A percentile compares a stretch with the other conserved stretches of the same genome.
phyloP scores from a whole-genome alignment of 2,329 filamentous ascomycete genomes.

The Pseudovirgaria hyperparasitica region DNA sequence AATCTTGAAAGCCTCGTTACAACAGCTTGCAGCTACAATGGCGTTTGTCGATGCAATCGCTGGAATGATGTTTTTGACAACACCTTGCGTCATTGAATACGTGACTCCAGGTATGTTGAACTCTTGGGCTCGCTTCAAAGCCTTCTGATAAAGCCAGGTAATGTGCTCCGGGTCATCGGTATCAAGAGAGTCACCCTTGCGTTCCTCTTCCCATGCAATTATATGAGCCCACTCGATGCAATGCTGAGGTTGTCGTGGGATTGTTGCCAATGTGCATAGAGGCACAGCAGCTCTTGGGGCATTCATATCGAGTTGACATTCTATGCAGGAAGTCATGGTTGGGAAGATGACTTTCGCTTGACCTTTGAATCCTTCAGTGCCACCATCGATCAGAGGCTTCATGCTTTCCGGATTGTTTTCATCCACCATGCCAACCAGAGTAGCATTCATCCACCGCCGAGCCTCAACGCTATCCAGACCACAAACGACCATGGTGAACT shows the following conservation, averaged over 20 bases:
- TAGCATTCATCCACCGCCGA: conserved; percentile 96
- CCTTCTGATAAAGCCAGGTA: conserved; percentile 87
- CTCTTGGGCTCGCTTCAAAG: conserved; percentile 66
- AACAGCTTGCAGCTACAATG: conserved; percentile 88
- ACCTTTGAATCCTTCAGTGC: conserved; percentile 96
- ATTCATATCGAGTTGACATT: conserved; percentile 98
- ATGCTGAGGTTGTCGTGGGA: conserved; percentile 92
- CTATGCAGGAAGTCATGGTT: conserved; percentile 87
- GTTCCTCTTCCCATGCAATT: conserved; percentile 77
- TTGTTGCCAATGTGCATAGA: conserved; percentile 89
- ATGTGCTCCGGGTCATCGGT: conserved; percentile 96
- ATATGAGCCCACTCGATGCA: conserved; percentile 99
- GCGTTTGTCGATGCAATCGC: conserved; percentile 97
- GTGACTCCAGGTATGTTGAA: conserved; percentile 89
- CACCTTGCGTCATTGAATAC: conserved; percentile 90
- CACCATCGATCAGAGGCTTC: conserved; percentile 91
- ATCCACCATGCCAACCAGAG: conserved; percentile 81
- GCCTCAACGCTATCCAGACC: conserved; percentile 96
- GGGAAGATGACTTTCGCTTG: conserved; percentile 88
- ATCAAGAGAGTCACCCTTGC: conserved; percentile 52
- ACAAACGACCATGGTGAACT: conserved; percentile 88
- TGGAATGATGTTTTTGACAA: conserved; percentile 98
- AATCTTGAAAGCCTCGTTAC: conserved; percentile 94
- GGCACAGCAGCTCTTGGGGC: conserved; percentile 94
- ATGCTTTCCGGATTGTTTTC: conserved; percentile 68